Base-by-base conservation (phyloP, 2,329 filamentous ascomycete genomes). In the Escovopsis sp. region DNA sequence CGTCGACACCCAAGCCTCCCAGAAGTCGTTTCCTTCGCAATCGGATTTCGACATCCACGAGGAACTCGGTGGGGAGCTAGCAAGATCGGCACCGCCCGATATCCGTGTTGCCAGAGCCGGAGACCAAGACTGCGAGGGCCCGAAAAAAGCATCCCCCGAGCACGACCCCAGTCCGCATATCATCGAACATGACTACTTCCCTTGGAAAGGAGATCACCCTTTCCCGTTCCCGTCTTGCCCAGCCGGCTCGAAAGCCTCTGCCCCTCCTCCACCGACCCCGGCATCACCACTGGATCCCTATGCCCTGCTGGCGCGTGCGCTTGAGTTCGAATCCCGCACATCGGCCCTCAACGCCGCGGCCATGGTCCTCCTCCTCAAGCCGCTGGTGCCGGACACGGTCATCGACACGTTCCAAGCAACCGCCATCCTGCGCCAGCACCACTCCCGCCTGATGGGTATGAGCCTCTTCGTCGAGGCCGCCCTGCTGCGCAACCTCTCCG, bases 311-410 rank as follows among this genome's bases (percentile, higher is more conserved):
- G 59, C 64, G 11, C 67, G 72, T 4, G 68, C 73, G 0, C 60
- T 81, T 1, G 60, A 66, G 5, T 79, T 75, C 44, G 76, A 80
- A 51, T 65, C 65, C 6, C 66, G 64, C 38, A 69, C 67, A 1
- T 77, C 73, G 0, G 68, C 73, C 2, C 61, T 80, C 23, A 73
- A 75, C 47, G 74, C 76, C 0, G 70, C 76, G 0, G 72, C 73
- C 26, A 79, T 81, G 49, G 56, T 80, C 5, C 65, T 81, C 3
- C 65, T 80, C 0, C 62, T 81, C 0, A 67, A 68, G 34, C 75
- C 75, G 0, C 65, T 80, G 0, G 60, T 80, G 1, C 71, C 75
- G 0, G 60, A 68, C 1, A 60, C 62, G 8, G 60, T 76, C 15
- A 72, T 81, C 33, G 73, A 79, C 49, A 51, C 60, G 10, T 60